Evolutionary conservation across 2,329 filamentous ascomycete species (phyloP).

Genomic region (Zalaria obscura): DNA sequence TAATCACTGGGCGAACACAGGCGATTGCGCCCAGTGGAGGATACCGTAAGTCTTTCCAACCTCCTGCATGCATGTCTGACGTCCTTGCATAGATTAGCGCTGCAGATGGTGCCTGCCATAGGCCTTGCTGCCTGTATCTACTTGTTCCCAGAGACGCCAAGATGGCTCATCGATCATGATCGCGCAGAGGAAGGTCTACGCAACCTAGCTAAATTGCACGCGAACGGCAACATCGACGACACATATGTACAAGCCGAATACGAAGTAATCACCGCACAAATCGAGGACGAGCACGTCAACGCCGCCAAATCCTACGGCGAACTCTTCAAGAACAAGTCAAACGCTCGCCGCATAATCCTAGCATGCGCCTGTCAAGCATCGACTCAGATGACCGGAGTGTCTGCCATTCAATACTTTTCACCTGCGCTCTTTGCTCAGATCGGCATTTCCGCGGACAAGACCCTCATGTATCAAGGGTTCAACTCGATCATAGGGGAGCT

Average conservation of each 20-base stretch:
- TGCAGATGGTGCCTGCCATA: constrained; percentile 10
- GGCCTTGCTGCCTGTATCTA: constrained; percentile 12
- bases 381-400: constrained; percentile 16
- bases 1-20: constrained; percentile 8
- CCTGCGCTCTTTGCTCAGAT: constrained; percentile 13
- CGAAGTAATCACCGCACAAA: constrained; percentile 11
- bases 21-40: constrained; percentile 11
- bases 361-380: constrained; percentile 13
- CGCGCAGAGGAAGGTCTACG: constrained; percentile 21
- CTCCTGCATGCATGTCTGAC: no score
- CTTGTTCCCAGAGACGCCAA: constrained; percentile 29
- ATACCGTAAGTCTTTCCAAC: constrained; percentile 5
- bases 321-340: constrained; percentile 10
- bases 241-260: constrained; percentile 13
- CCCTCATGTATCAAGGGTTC: constrained; percentile 11
- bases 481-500: constrained; percentile 40
- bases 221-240: constrained; percentile 11
- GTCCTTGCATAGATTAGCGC: constrained; percentile 2
- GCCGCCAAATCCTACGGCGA: constrained; percentile 10
- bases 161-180: constrained; percentile 28
- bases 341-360: constrained; percentile 14
- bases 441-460: constrained; percentile 8
- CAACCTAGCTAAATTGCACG: constrained; percentile 11
- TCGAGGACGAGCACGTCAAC: constrained; percentile 10
- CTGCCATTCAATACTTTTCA: constrained; percentile 16